Conservation (phyloP, 345 rosid genomes). For the Rhodamnia argentea region DNA sequence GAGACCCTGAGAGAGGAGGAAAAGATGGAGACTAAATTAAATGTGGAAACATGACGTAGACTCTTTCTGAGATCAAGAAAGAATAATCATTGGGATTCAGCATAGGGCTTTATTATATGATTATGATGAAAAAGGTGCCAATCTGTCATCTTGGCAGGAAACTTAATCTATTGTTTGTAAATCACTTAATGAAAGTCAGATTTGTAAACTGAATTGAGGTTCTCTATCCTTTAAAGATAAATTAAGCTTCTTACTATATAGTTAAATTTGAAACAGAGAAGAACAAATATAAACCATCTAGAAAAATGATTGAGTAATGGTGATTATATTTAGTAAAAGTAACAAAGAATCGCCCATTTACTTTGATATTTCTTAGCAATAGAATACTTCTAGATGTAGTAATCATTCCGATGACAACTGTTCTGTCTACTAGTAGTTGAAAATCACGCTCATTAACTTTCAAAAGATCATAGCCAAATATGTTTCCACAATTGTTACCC, state of each 20-base stretch:
- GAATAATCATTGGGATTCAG: neutral
- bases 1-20: neutral
- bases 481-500: neutral
- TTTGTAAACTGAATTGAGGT: neutral
- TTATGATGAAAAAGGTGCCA: neutral
- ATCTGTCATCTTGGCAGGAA: neutral
- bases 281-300: neutral
- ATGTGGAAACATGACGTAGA: neutral
- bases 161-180: neutral
- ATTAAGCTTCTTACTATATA: neutral
- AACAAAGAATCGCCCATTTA: neutral
- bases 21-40: neutral
- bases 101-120: neutral
- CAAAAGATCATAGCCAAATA: neutral
- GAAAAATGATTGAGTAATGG: neutral
- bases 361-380: neutral
- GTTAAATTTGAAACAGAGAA: neutral
- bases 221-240: neutral
- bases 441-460: neutral
- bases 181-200: neutral
- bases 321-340: neutral
- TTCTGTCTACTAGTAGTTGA: neutral
- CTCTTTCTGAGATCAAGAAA: neutral
- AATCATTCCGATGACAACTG: neutral
- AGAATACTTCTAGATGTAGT: neutral